Evolutionary conservation across 306 rosid genomes (phyloP), one percentile per base, ranked within the genome.

Genomic region (Oxytropis ochrocephala): DNA sequence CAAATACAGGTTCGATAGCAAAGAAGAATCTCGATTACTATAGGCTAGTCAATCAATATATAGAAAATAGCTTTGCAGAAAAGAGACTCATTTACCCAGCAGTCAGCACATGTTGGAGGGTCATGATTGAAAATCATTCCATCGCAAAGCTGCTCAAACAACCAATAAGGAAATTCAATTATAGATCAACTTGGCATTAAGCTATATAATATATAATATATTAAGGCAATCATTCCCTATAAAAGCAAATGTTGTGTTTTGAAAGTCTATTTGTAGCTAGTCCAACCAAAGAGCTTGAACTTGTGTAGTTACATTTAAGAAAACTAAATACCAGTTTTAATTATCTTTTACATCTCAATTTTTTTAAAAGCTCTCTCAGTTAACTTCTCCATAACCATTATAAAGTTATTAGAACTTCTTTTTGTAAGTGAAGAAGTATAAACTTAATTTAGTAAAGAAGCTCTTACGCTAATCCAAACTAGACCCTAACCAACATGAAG

Each of bases 51-150:
- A 48, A 49, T 54, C 56, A 48, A 71, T 7, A 63, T 3, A 52
- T 19, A 66, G 18, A 61, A 81, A 63, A 75, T 13, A 75, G 66
- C 12, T 57, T 69, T 29, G 35, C 48, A 72, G 39, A 71, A 49
- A 72, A 64, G 64, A 74, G 84, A 81, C 54, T 72, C 38, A 57
- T 73, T 78, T 88, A 85, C 99, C 99, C n/a, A 57, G 83, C 99
- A 94, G 76, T 82, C 96, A 58, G 87, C 84, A 66, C 97, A 94
- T 65, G 51, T 62, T 72, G 99, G 99, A 24, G 85, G 91, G 69
- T 91, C 89, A 6, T 91, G 97, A 84, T 94, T 91, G 88, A 94
- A 94, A 81, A 87, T 60, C 97, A 94, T 85, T 81, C 85, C 89
- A 83, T 84, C 83, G 51, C 99, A 94, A 18, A 91, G 96, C 99